Conservation (phyloP, 176 grass and related monocot genomes). For the Carex pumila region DNA sequence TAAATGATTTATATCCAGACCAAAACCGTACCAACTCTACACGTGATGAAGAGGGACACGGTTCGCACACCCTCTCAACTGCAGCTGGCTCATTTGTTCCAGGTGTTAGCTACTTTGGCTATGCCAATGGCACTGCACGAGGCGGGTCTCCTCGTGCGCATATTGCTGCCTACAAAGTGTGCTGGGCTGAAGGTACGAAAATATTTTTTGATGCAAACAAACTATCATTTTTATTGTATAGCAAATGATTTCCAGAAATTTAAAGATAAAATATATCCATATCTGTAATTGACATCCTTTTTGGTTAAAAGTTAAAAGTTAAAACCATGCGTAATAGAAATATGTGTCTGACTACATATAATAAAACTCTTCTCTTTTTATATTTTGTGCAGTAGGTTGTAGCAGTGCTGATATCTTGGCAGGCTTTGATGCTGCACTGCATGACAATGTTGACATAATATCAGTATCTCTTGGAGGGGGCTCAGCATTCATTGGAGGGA, state of each 20-base stretch:
- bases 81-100: conserved; percentile 55
- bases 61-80: conserved; percentile 85
- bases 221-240: background rate
- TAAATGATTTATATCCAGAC: background rate
- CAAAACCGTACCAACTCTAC: conserved; percentile 25
- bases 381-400: conserved; percentile 23
- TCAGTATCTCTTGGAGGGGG: conserved; percentile 54
- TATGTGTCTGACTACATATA: background rate
- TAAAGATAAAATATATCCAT: too few relatives aligned
- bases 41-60: conserved; percentile 64
- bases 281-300: background rate
- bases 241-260: background rate
- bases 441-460: conserved; percentile 65
- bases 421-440: conserved; percentile 60
- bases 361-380: background rate
- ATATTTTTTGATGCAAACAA: background rate
- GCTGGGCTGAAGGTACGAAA: conserved; percentile 29
- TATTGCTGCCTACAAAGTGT: conserved; percentile 63
- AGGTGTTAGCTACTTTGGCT: conserved; percentile 46
- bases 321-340: background rate
- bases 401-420: conserved; percentile 50
- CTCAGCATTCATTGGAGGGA: background rate
- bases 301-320: background rate
- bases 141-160: conserved; percentile 51
- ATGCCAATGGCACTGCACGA: conserved; percentile 62